Evolutionary conservation across 2,329 filamentous ascomycete genomes (phyloP).

Genomic region (Phaeosphaeria sp.): DNA sequence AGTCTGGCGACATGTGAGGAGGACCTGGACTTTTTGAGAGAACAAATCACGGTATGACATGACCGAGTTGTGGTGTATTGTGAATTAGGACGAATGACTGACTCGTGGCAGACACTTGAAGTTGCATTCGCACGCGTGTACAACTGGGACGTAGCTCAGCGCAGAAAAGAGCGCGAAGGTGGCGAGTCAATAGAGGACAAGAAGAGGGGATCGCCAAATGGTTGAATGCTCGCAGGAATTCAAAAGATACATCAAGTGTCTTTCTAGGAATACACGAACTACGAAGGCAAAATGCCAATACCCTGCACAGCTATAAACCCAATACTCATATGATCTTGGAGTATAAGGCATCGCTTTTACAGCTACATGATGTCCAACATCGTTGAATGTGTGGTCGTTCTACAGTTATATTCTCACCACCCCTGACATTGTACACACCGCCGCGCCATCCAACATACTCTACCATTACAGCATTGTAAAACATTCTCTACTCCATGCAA

Average conservation of each 20-base stretch:
- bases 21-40: constrained; percentile 91
- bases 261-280: not conserved
- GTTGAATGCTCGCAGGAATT: constrained; percentile 10
- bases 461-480: too few relatives aligned
- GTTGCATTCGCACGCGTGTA: constrained; percentile 97
- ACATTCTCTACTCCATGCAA: too few relatives aligned
- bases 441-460: too few relatives aligned
- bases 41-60: constrained; percentile 85
- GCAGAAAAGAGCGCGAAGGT: constrained; percentile 83
- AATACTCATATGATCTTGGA: too few relatives aligned
- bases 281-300: too few relatives aligned
- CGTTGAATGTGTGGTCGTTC: too few relatives aligned
- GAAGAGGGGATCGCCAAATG: constrained; percentile 34
- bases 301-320: too few relatives aligned
- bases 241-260: too few relatives aligned
- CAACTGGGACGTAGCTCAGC: constrained; percentile 98
- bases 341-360: too few relatives aligned
- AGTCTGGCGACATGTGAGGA: constrained; percentile 91
- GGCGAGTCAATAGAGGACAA: constrained; percentile 54
- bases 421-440: too few relatives aligned
- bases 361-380: too few relatives aligned
- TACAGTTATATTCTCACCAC: too few relatives aligned
- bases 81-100: constrained; percentile 8
- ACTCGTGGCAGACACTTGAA: constrained; percentile 78
- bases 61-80: not conserved